phyloP scores from a whole-genome alignment of 371 early-diverging fungal species.

The Mycotypha africana region DNA sequence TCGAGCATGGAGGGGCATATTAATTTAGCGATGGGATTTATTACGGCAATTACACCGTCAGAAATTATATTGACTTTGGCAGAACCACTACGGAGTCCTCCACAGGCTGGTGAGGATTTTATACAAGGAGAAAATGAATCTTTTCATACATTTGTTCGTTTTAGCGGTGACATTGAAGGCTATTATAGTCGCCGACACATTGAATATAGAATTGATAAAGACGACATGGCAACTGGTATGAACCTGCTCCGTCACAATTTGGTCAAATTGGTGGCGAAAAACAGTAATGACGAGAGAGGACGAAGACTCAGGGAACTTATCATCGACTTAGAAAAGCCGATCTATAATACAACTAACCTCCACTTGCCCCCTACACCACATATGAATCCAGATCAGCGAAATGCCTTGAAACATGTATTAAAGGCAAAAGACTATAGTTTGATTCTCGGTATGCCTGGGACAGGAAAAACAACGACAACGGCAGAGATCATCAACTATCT shows the following conservation, averaged over 20 bases:
- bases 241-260: slow-evolving; percentile 69
- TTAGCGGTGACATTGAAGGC: not conserved
- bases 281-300: slow-evolving; percentile 39
- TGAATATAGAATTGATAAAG: slow-evolving; percentile 79
- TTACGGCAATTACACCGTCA: slow-evolving; percentile 40
- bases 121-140: slow-evolving; percentile 42
- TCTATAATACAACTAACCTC: slow-evolving; percentile 21
- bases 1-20: slow-evolving; percentile 72
- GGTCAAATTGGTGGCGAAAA: slow-evolving; percentile 56
- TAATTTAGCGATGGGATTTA: slow-evolving; percentile 76
- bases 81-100: slow-evolving; percentile 60
- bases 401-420: slow-evolving; percentile 54
- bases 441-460: slow-evolving; percentile 99
- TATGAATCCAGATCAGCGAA: slow-evolving; percentile 67
- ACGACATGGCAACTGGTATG: slow-evolving; percentile 69
- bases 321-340: slow-evolving; percentile 76
- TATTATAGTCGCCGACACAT: slow-evolving; percentile 12
- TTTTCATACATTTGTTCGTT: slow-evolving; percentile 10
- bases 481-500: slow-evolving; percentile 76
- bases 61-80: slow-evolving; percentile 58
- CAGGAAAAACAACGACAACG: slow-evolving; percentile 97
- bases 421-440: slow-evolving; percentile 85
- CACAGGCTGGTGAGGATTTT: slow-evolving; percentile 41
- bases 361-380: slow-evolving; percentile 1
- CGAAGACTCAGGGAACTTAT: slow-evolving; percentile 54